Evolutionary conservation across 176 grass and related monocot species (phyloP), one percentile per base, ranked within the genome.

Genomic region (Cenchrus americanus): DNA sequence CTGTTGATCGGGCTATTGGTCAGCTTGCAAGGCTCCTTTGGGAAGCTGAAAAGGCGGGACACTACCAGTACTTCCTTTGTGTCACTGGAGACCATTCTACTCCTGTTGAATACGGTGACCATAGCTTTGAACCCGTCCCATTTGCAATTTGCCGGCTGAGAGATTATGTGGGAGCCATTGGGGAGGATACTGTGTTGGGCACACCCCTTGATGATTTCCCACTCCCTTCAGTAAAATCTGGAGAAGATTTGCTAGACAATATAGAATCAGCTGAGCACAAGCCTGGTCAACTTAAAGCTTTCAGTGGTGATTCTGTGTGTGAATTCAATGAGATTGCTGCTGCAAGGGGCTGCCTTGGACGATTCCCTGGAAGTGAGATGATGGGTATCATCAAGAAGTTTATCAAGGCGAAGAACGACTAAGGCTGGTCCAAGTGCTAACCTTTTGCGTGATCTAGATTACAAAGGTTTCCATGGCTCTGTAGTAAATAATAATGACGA

Each of bases 51-150:
- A 86, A 90, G 66, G 86, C 87, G 2, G 89, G 93, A 57, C 85
- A 82, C 18, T 95, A 81, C 65, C 87, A 90, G 19, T 98, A 94
- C 54, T 92, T 90, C 67, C 43, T 98, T 0, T 98, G 96, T 71
- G 87, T 98, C 63, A 95, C 96, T 21, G 89, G 96, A 75, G 96
- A 98, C 82, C 96, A 98, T 80, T 95, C 96, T 21, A 98, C 96
- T 66, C 93, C 93, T 6, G 93, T 98, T 51, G 96, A 98, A 78
- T 98, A 95, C 6, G 91, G 96, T 10, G 96, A 95, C 73, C 96
- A 98, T 76, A 95, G 96, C 70, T 98, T 95, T 0, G 93, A 98
- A 62, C 96, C 93, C 0, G 87, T 98, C 14, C 96, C 96, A 9
- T 98, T 98, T 75, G 80, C 83, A 12, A 47, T 98, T 23, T 98